These are phyloP conservation scores for Penicillium crystallinum DNA, from an alignment of 495 filamentous ascomycete genomes.

Conservation along the genomic window DNA sequence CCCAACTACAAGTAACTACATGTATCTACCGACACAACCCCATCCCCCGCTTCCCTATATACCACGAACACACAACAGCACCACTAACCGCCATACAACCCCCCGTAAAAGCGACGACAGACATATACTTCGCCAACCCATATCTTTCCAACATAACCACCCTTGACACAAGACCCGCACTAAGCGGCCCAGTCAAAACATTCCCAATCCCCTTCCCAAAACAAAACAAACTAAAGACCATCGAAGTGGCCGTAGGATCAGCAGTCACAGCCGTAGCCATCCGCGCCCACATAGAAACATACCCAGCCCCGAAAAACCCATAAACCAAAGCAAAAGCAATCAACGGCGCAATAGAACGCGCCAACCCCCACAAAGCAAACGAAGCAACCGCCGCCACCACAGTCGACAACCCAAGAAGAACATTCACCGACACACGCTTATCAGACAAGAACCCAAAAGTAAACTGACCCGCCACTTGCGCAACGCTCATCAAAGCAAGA, in stretches of 20 bases:
- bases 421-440: neutral
- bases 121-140: neutral
- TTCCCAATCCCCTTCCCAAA: neutral
- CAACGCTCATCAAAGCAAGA: neutral
- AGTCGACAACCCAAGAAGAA: neutral
- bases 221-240: neutral
- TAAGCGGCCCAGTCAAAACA: neutral
- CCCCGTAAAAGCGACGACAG: neutral
- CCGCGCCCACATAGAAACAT: neutral
- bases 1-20: no score
- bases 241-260: neutral
- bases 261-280: neutral
- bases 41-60: neutral
- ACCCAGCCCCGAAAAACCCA: neutral
- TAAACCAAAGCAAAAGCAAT: neutral
- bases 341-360: neutral
- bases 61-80: neutral
- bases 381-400: neutral
- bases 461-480: neutral
- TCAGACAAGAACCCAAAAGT: neutral
- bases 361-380: neutral
- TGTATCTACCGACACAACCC: neutral
- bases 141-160: neutral
- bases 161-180: neutral
- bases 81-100: neutral